Base-by-base conservation (phyloP, 768 basidiomycete species). In the Boletus tomentosulus region DNA sequence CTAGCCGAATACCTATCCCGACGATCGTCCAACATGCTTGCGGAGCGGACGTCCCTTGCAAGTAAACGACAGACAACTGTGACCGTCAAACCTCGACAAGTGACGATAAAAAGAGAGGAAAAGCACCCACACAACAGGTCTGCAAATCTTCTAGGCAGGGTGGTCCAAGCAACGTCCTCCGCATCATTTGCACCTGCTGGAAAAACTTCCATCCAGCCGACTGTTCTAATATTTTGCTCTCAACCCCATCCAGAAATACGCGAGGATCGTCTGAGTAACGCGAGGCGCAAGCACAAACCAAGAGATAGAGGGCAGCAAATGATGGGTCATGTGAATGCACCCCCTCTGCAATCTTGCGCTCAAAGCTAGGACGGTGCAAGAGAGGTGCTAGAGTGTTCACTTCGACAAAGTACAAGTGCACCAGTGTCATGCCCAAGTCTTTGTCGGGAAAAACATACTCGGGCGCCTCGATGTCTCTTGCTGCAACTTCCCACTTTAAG, bases 111-210 rank as follows among this genome's bases (percentile, higher is more conserved):
- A 16, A 31, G 30, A 51, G 19, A 15, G 16, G 4, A 25, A 49
- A 48, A 3, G 45, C 27, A 70, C 79, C 53, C 64, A 85, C 84
- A 62, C 77, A 76, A 61, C 82, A 83, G 22, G 76, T 76, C 64
- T 95, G 91, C 24, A 95, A 70, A 60, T 90, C 88, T 63, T 83
- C 82, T 49, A 92, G 61, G 6, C 77, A 73, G 2, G 86, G 80
- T 12, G 78, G 76, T 0, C 80, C 74, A 19, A 86, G 73, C 33
- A 88, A 68, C 0, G 76, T 77, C 64, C 79, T 80, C 54, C 81
- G 77, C 50, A 85, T 75, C 54, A 81, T 74, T 49, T 85, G 79
- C 5, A 89, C 79, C 42, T 76, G 74, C 25, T 72, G 66, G 47
- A 80, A 74, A 52, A 69, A 82, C 53, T 66, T 73, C 78, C 78